A percentile compares a stretch with the other conserved stretches of the same genome.
phyloP scores from a whole-genome alignment of 768 basidiomycete genomes.

The Suillus plorans region DNA sequence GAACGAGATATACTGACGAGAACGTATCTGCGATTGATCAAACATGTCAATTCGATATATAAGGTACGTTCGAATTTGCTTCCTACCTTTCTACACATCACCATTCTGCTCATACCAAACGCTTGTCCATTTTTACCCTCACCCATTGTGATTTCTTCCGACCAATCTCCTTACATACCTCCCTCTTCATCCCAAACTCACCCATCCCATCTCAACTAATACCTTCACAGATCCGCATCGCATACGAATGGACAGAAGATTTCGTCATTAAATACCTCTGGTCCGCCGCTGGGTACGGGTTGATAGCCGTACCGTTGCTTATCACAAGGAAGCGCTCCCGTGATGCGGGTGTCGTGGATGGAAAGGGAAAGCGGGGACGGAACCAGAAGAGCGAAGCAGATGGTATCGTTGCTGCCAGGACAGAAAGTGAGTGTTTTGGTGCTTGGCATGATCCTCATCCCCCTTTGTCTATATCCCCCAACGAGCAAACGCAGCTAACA shows the following conservation, averaged over 20 bases:
- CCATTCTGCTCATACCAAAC: neutral
- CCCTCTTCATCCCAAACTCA: neutral
- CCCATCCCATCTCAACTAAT: neutral
- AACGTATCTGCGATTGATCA: constrained; percentile 79
- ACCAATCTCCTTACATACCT: neutral
- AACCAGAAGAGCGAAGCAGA: constrained; percentile 17
- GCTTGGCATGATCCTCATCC: neutral
- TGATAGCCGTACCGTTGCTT: constrained; percentile 89
- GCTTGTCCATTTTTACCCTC: neutral
- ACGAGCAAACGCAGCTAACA: neutral
- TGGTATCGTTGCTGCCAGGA: constrained; percentile 45
- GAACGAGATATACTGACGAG: constrained; percentile 80
- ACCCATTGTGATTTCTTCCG: neutral
- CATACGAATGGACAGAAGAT: constrained; percentile 95
- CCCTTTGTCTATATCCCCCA: neutral
- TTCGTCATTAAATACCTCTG: constrained; percentile 96
- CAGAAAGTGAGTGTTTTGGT: constrained; percentile 40
- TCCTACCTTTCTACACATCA: neutral
- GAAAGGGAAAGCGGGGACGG: constrained; percentile 9
- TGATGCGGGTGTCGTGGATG: constrained; percentile 9
- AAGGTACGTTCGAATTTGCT: constrained; percentile 47
- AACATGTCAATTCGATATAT: constrained; percentile 90
- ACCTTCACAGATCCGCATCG: constrained; percentile 69
- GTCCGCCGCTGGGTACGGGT: constrained; percentile 88
- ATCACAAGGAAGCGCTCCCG: constrained; percentile 49